Base-by-base conservation (phyloP, 164 flowering plant genomes). In the Nymphaea colorata region DNA sequence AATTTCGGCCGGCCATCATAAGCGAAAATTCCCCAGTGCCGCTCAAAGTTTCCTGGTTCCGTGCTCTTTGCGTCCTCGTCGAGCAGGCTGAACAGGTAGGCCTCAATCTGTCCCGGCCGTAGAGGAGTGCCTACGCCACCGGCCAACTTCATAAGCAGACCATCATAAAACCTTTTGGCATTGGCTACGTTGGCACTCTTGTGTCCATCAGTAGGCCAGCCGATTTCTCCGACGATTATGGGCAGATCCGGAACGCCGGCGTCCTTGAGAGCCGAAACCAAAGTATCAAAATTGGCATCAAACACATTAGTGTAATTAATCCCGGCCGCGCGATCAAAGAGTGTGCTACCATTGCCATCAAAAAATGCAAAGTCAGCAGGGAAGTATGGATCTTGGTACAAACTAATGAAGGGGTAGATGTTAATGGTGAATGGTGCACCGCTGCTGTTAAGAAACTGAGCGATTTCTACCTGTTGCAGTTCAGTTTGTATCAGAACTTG, bases 121-220 rank as follows among this genome's bases (percentile, higher is more conserved):
- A 62, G 44, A 16, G 71, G 71, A 4, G 71, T 62, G 25, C 71
- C 71, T 15, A 62, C 63, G 15, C 45, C 45, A 36, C 42, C 36
- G 44, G 44, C 44, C 6, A 69, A 43, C 15, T 53, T 51, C 44
- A 2, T 69, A 18, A 63, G 16, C n/a, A 69, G 62, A 17, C 71
- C 71, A 41, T 69, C 44, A n/a, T 69, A 43, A 61, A 69, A 69
- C 41, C 17, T 25, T 41, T 42, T 55, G 5, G 71, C 66, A 42
- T 41, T 62, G 15, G 43, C 53, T 15, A 64, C 25, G 42, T 62
- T 69, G 11, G 71, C 71, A 41, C 41, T 45, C 45, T 12, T 47
- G 41, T 69, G 60, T 4, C 71, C 66, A 51, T 69, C 71, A n/a
- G 71, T 36, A 11, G 71, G 71, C 71, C 71, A 69, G 41, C 71